Evolutionary conservation across 139 green algal genomes (phyloP), one percentile per base, ranked within the genome.

Genomic region (Micractinium conductrix): DNA sequence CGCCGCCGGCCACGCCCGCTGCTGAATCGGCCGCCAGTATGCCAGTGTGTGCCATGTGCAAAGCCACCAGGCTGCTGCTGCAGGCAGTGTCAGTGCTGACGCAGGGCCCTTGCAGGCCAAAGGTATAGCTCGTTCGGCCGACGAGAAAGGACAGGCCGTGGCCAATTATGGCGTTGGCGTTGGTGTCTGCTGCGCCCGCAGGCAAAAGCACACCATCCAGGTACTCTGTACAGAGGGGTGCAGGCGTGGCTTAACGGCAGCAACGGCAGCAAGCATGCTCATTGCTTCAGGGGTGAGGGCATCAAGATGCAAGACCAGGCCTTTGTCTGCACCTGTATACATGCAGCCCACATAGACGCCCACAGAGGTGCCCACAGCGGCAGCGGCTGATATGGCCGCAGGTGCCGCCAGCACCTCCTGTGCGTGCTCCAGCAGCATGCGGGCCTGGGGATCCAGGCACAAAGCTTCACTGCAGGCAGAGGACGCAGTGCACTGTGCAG

Each of bases 361-460:
- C 89, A 95, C 63, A 91, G 89, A 19, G 93, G 92, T 2, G 91
- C 92, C 4, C 76, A 58, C 0, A 95, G 40, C 60, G 92, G 16
- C 8, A 70, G n/a, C n/a, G n/a, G n/a, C n/a, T n/a, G n/a, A n/a
- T 21, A 22, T 43, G 76, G 16, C 1, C 16, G 2, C 33, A 45
- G 22, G 2, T 10, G 10, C 9, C 6, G 35, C 63, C 6, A 4
- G 85, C 70, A 26, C 80, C 78, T 0, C 22, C 60, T 26, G 58
- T 2, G 85, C 7, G 78, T 84, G 81, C 68, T 93, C 80, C 71
- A 96, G 85, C 69, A 96, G 90, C 58, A 95, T 28, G 37, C 94
- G 90, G 78, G 90, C 83, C 73, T 96, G 92, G 0, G 94, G 93
- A 68, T 97, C 94, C 92, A 97, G 92, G 1, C 90, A 38, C 1